Evolutionary conservation across 2,329 filamentous ascomycete species (phyloP), one percentile per base, ranked within the genome.

Genomic region (Aspergillus neoniger): DNA sequence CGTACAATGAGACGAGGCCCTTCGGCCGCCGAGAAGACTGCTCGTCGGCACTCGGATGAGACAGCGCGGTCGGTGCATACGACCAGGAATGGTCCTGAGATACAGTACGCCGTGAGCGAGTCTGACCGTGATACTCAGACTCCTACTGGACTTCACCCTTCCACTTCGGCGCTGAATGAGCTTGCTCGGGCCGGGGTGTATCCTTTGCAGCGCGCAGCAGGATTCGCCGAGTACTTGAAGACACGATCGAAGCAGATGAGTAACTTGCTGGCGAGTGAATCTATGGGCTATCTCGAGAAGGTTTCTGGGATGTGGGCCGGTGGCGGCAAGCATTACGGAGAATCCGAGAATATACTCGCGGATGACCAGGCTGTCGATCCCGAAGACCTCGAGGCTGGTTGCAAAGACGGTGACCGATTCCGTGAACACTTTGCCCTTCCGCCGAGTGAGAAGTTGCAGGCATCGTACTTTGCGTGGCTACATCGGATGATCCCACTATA

Each of bases 261-360:
- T 62, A 91, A 83, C 28, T 79, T 96, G 8, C 79, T 98, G 49
- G 91, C 94, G 6, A 91, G 89, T 0, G 93, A 97, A 74, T 96
- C 94, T 0, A 96, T 96, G 88, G 92, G 92, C 1, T 98, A 98
- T 72, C 89, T 96, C 32, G 93, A 96, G 72, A 98, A 97, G 75
- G 93, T 98, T 0, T 96, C 94, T 0, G 94, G 92, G 39, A 98
- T 98, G 91, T 95, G 95, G 87, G 91, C 92, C 67, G 95, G 95
- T 36, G 91, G 91, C 12, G 88, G 89, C 68, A 92, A 89, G 69
- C 94, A 98, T 76, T 99, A 98, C 70, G 88, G 89, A 53, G 90
- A 92, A 19, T 85, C 84, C 21, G 87, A 91, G 72, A 79, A 84
- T 14, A 82, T 88, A 9, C 80, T 85, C 7, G 85, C 89, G 1